Percentiles rank a stretch among this genome's conserved stretches.
Evolutionary conservation across 306 rosid genomes (phyloP).

Genomic region (Acacia acuminata): DNA sequence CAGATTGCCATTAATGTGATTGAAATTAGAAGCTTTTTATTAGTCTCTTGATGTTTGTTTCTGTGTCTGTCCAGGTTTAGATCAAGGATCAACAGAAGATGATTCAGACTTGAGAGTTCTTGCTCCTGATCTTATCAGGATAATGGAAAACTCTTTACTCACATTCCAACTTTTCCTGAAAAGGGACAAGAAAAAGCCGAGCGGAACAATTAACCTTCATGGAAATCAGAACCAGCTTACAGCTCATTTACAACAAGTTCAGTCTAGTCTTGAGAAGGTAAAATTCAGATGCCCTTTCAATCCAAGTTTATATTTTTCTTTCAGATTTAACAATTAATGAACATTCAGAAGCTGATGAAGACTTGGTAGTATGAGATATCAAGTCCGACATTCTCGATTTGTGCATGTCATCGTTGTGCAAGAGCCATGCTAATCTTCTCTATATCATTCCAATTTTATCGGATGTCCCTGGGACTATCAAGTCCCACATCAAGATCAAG

Average conservation of each 20-base stretch:
- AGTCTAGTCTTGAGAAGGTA: conserved; percentile 83
- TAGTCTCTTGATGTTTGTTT: conserved; percentile 8
- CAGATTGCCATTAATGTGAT: conserved; percentile 1
- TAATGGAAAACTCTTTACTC: conserved; percentile 72
- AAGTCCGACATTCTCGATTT: not conserved
- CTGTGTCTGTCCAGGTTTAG: conserved; percentile 60
- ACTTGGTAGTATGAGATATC: not conserved
- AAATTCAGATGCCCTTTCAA: conserved; percentile 23
- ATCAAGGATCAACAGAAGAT: conserved; percentile 58
- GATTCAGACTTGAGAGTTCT: conserved; percentile 57
- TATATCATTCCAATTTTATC: no score
- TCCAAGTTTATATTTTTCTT: not conserved
- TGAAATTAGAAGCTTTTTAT: not conserved
- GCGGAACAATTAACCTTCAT: conserved; percentile 45
- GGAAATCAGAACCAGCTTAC: conserved; percentile 73
- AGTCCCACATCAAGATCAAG: not conserved
- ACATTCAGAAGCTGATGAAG: not conserved
- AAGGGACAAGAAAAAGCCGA: conserved; percentile 78
- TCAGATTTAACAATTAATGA: not conserved
- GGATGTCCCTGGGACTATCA: no score
- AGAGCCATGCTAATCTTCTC: no score
- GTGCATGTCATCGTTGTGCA: no score
- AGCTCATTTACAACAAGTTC: conserved; percentile 76
- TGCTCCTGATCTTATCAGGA: conserved; percentile 75
- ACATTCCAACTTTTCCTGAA: conserved; percentile 78